phyloP scores from a whole-genome alignment of 1,284 basidiomycete species.

The Acaromyces ingoldii region DNA sequence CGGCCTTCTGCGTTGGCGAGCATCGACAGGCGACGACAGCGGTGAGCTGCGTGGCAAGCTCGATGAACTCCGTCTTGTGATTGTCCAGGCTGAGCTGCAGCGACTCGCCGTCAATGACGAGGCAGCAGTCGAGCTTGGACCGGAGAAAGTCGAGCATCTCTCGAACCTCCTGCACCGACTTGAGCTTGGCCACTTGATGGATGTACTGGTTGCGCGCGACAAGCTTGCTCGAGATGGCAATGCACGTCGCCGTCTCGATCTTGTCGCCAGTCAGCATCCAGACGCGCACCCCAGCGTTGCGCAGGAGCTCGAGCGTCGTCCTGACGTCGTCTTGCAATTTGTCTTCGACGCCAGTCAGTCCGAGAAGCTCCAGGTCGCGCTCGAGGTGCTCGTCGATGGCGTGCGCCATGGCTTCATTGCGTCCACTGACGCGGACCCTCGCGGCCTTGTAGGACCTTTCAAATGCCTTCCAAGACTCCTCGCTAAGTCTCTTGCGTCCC shows the following conservation, averaged over 20 bases:
- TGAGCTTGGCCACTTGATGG: slow-evolving; percentile 88
- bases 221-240: slow-evolving; percentile 93
- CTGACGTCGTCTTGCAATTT: slow-evolving; percentile 97
- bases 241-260: slow-evolving; percentile 97
- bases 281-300: slow-evolving; percentile 96
- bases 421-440: slow-evolving; percentile 68
- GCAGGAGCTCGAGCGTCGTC: slow-evolving; percentile 80
- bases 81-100: slow-evolving; percentile 71
- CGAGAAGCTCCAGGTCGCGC: slow-evolving; percentile 81
- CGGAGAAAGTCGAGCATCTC: slow-evolving; percentile 91
- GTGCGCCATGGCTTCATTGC: slow-evolving; percentile 72
- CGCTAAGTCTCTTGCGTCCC: slow-evolving; percentile 70
- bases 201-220: slow-evolving; percentile 96
- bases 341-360: slow-evolving; percentile 95
- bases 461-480: slow-evolving; percentile 70
- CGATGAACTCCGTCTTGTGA: slow-evolving; percentile 90
- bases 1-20: slow-evolving; percentile 97
- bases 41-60: slow-evolving; percentile 88
- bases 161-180: slow-evolving; percentile 63
- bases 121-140: slow-evolving; percentile 90
- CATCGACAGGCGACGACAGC: slow-evolving; percentile 96
- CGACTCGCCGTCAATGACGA: slow-evolving; percentile 98
- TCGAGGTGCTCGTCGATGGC: slow-evolving; percentile 73
- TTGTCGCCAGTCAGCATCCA: slow-evolving; percentile 99
- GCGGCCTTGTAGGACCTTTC: slow-evolving; percentile 72